Conservation (phyloP, 352 stramenopile genomes). For the Phytopythium boreale region DNA sequence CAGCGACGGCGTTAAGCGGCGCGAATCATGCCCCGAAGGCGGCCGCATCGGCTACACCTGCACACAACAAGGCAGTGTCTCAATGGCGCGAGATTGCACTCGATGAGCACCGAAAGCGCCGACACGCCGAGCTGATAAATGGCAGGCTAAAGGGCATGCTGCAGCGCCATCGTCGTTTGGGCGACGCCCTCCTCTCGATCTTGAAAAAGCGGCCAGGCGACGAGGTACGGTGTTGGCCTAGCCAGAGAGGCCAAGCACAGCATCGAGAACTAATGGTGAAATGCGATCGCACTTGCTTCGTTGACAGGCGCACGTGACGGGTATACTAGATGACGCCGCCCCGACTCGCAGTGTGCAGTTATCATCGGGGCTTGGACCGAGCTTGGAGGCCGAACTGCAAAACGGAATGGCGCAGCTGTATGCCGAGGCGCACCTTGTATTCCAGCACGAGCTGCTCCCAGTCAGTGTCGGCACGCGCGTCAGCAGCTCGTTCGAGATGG, state of each 20-base stretch:
- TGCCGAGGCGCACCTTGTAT: not conserved
- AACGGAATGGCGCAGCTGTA: not conserved
- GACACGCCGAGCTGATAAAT: conserved; percentile 13
- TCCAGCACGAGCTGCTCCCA: not conserved
- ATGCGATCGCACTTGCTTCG: not conserved
- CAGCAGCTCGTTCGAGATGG: not conserved
- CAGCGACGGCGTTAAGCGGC: too few relatives aligned
- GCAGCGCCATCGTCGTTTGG: not conserved
- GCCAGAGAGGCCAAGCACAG: too few relatives aligned
- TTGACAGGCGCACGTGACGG: not conserved
- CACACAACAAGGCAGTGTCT: not conserved
- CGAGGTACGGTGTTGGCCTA: not conserved
- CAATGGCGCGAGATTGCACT: conserved; percentile 15
- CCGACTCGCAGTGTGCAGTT: not conserved
- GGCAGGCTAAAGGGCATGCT: conserved; percentile 8
- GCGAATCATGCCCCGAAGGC: too few relatives aligned
- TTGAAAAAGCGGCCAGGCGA: not conserved
- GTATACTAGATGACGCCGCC: not conserved
- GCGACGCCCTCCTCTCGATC: not conserved
- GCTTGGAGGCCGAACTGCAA: not conserved
- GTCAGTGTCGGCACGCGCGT: not conserved
- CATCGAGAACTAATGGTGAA: not conserved
- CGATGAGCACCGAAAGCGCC: conserved; percentile 12
- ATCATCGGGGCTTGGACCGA: not conserved
- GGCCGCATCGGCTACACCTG: too few relatives aligned